These are phyloP conservation scores for Thalassiosira mediterranea DNA, from an alignment of 352 stramenopile genomes.

Conservation along the genomic window DNA sequence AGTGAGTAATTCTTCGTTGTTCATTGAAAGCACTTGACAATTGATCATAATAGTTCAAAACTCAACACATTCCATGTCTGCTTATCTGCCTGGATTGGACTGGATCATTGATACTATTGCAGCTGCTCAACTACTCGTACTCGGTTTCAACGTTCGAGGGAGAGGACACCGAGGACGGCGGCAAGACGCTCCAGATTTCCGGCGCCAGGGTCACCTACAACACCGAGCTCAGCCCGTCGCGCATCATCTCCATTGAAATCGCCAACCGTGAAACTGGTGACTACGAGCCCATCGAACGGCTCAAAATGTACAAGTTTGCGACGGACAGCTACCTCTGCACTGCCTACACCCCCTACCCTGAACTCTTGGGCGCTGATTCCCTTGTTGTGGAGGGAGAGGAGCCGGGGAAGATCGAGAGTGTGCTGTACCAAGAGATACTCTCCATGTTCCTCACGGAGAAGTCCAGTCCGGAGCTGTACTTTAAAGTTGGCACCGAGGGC, in stretches of 20 bases:
- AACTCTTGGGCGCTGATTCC: constrained; percentile 21
- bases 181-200: constrained; percentile 49
- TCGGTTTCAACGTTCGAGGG: constrained; percentile 34
- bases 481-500: constrained; percentile 26
- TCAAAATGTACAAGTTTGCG: constrained; percentile 50
- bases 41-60: no score
- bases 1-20: constrained; percentile 50
- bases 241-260: constrained; percentile 40
- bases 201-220: constrained; percentile 52
- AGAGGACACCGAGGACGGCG: constrained; percentile 31
- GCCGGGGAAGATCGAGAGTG: constrained; percentile 28
- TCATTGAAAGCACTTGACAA: constrained; percentile 4
- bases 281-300: constrained; percentile 34
- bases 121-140: constrained; percentile 46
- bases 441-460: constrained; percentile 26
- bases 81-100: no score
- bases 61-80: no score
- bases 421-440: constrained; percentile 39
- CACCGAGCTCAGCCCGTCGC: constrained; percentile 17
- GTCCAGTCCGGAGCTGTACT: neutral
- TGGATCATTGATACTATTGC: constrained; percentile 25
- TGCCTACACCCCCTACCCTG: constrained; percentile 33
- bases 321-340: constrained; percentile 46
- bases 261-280: constrained; percentile 15
- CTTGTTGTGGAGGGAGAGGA: constrained; percentile 35